These are phyloP conservation scores for Rhazya stricta DNA, from an alignment of 257 asterid genomes.

Conservation along the genomic window DNA sequence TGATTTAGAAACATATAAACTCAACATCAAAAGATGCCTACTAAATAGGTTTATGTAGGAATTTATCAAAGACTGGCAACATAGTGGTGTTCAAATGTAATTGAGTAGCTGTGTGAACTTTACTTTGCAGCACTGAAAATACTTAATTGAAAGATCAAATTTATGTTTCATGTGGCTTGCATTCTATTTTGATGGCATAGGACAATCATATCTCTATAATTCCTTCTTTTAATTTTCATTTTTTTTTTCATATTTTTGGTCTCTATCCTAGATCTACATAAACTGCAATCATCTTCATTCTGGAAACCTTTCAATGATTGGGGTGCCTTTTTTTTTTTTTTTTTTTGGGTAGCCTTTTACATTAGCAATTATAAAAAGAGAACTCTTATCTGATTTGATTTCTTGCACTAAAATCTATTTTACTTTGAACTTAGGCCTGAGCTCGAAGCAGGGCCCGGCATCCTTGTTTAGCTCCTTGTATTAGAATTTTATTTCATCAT, in stretches of 20 bases:
- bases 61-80: not conserved
- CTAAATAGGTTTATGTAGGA: no score
- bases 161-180: not conserved
- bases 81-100: not conserved
- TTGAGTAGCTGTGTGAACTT: not conserved
- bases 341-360: no score
- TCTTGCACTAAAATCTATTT: no score
- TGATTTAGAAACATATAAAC: not conserved
- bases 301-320: not conserved
- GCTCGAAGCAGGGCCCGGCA: not conserved
- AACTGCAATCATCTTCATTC: not conserved
- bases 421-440: not conserved
- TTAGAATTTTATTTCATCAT: not conserved
- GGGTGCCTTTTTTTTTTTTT: no score
- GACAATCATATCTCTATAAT: not conserved
- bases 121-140: not conserved
- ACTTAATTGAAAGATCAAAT: not conserved
- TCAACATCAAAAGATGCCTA: not conserved
- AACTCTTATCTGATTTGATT: no score
- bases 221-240: no score
- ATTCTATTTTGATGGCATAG: not conserved
- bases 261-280: not conserved
- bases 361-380: no score
- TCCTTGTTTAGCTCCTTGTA: not conserved
- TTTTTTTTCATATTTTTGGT: not conserved